These are phyloP conservation scores for Amoebophrya sp. DNA, from an alignment of 169 alveolate genomes.

Conservation along the genomic window DNA sequence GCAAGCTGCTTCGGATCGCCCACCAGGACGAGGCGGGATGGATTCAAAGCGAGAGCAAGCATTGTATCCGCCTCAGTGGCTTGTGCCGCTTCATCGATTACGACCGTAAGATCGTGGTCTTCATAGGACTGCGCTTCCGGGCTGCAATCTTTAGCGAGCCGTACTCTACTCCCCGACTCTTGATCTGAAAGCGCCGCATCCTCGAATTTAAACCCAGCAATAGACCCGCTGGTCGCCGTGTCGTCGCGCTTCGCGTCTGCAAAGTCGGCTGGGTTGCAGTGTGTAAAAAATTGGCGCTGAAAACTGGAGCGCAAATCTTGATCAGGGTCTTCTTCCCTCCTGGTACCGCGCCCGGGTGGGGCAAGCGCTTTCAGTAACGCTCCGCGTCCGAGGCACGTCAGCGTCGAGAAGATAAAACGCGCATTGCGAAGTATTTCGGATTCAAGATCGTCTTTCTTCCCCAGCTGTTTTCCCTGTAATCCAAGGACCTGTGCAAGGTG, in stretches of 20 bases:
- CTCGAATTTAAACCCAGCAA: neutral
- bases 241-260: neutral
- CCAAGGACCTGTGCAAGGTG: neutral
- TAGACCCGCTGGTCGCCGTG: no score
- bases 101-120: neutral
- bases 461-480: neutral
- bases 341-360: neutral
- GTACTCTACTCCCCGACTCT: neutral
- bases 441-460: neutral
- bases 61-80: slow-evolving; percentile 57
- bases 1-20: slow-evolving; percentile 77
- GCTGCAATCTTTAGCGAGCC: neutral
- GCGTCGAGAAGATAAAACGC: neutral
- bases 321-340: neutral
- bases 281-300: no score
- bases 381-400: neutral
- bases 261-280: neutral
- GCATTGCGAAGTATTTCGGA: neutral
- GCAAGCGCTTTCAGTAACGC: no score
- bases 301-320: no score
- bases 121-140: neutral
- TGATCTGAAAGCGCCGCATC: neutral
- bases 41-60: slow-evolving; percentile 53
- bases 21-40: slow-evolving; percentile 64
- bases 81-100: slow-evolving; percentile 72